Evolutionary conservation across 2,329 filamentous ascomycete genomes (phyloP).

Genomic region (Colletotrichum incanum): DNA sequence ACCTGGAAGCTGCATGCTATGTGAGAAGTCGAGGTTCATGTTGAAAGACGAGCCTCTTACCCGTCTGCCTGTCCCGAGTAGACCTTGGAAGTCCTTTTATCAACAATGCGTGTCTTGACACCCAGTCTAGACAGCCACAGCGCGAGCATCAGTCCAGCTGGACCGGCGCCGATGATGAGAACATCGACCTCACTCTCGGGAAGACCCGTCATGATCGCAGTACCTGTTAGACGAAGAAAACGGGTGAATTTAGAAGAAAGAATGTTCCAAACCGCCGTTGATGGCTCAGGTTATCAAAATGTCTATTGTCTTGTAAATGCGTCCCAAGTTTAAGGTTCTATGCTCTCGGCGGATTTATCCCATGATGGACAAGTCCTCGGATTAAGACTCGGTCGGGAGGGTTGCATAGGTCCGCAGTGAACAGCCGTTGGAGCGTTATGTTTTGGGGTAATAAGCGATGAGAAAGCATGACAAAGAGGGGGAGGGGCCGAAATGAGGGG

Average conservation of each 20-base stretch:
- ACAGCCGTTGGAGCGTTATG: conserved; percentile 26
- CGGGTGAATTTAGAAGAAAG: not conserved
- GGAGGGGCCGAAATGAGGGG: conserved; percentile 24
- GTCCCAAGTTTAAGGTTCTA: not conserved
- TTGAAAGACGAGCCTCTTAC: conserved; percentile 61
- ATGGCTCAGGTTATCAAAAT: not conserved
- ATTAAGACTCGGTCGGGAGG: not conserved
- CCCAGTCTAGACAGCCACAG: conserved; percentile 60
- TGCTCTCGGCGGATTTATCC: not conserved
- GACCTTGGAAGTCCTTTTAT: conserved; percentile 59
- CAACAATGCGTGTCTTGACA: conserved; percentile 59
- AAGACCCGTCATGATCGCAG: conserved; percentile 12
- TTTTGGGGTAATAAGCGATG: conserved; percentile 40
- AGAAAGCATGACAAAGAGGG: conserved; percentile 42
- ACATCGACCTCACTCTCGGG: conserved; percentile 38
- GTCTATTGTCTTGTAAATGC: not conserved
- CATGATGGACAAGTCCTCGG: not conserved
- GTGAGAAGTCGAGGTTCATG: not conserved
- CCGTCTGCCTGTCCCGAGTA: conserved; percentile 63
- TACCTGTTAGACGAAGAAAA: not conserved
- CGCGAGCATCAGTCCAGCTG: conserved; percentile 61
- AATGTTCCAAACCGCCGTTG: not conserved
- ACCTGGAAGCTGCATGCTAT: conserved; percentile 29
- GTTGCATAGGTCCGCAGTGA: conserved; percentile 3
- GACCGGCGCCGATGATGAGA: conserved; percentile 45